Conservation (phyloP, 176 grass and related monocot species). For the Metroxylon sagu region DNA sequence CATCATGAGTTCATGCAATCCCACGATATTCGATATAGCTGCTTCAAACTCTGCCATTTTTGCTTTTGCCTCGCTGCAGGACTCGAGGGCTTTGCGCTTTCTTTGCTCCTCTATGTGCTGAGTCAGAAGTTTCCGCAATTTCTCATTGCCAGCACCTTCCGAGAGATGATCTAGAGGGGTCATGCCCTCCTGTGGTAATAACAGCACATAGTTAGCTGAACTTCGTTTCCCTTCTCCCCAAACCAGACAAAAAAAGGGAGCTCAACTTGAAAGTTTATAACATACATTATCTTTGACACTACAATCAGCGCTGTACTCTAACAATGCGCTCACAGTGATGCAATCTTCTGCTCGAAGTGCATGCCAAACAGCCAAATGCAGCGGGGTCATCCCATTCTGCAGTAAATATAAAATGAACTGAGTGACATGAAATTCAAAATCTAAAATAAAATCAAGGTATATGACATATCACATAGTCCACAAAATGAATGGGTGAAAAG, state of each 20-base stretch:
- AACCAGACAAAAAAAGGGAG: no score
- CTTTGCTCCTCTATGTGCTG: conserved; percentile 70
- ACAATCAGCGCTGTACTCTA: conserved; percentile 72
- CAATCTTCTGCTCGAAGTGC: conserved; percentile 59
- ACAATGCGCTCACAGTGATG: conserved; percentile 49
- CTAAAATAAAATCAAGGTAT: no score
- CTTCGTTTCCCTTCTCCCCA: neutral
- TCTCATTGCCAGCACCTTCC: conserved; percentile 37
- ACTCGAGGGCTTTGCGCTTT: conserved; percentile 56
- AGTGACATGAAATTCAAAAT: no score
- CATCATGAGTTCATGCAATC: conserved; percentile 78
- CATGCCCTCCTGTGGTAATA: conserved; percentile 58
- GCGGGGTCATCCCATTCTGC: conserved; percentile 95
- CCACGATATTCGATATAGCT: conserved; percentile 77
- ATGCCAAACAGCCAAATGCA: conserved; percentile 97
- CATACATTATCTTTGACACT: conserved; percentile 88
- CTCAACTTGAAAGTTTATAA: neutral
- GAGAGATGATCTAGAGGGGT: conserved; percentile 67
- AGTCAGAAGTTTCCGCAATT: conserved; percentile 50
- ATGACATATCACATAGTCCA: no score
- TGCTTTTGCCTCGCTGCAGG: conserved; percentile 53
- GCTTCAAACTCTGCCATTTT: conserved; percentile 75
- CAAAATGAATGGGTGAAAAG: no score
- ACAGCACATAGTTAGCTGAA: neutral
- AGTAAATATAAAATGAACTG: conserved; percentile 14